Evolutionary conservation across 2,329 filamentous ascomycete species (phyloP).

Genomic region (Metarhizium sp.): DNA sequence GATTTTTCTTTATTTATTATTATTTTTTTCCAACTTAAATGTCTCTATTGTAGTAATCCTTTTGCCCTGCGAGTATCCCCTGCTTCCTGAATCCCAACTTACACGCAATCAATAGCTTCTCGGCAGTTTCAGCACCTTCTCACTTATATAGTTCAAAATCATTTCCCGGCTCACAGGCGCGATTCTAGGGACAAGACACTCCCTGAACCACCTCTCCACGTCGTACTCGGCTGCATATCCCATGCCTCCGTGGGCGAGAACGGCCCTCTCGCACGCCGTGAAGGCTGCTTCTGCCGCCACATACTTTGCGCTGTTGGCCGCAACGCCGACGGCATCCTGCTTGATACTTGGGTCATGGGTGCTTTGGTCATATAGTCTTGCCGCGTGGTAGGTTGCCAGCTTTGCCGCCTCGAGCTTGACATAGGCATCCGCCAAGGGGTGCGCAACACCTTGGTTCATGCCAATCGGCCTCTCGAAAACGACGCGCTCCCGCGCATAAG

Average conservation of each 20-base stretch:
- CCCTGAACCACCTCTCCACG: slow-evolving; percentile 56
- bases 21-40: neutral
- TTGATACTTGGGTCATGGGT: slow-evolving; percentile 40
- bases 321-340: slow-evolving; percentile 50
- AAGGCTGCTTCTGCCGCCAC: slow-evolving; percentile 57
- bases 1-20: neutral
- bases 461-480: slow-evolving; percentile 59
- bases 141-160: slow-evolving; percentile 65
- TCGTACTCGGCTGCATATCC: slow-evolving; percentile 57
- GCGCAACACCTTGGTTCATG: slow-evolving; percentile 55
- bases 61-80: neutral
- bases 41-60: no score
- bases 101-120: slow-evolving; percentile 47
- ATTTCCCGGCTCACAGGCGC: slow-evolving; percentile 61
- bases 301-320: slow-evolving; percentile 63
- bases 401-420: slow-evolving; percentile 58
- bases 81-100: neutral
- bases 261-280: slow-evolving; percentile 50
- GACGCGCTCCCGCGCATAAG: slow-evolving; percentile 56
- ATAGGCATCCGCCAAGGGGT: slow-evolving; percentile 56
- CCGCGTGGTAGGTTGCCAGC: slow-evolving; percentile 56
- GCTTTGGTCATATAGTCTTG: slow-evolving; percentile 49
- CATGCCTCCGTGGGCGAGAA: slow-evolving; percentile 54
- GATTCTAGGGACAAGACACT: slow-evolving; percentile 54
- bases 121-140: slow-evolving; percentile 58